These are phyloP conservation scores for Prunus mira DNA, from an alignment of 306 rosid genomes.

Conservation along the genomic window DNA sequence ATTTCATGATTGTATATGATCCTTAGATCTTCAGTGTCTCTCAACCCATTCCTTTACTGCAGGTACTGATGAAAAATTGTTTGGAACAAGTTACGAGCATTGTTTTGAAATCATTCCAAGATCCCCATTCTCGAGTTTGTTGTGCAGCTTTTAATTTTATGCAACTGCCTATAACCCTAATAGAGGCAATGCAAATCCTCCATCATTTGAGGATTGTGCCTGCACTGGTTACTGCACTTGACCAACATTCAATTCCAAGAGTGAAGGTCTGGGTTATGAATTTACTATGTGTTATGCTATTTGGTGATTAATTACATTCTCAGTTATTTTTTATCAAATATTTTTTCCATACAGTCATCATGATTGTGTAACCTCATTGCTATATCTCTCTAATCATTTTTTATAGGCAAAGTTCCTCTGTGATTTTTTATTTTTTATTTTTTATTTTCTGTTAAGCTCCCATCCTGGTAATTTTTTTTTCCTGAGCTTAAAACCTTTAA, in stretches of 20 bases:
- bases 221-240: conserved; percentile 4
- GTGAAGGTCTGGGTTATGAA: neutral
- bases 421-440: too few species aligned
- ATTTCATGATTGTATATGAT: neutral
- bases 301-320: neutral
- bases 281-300: neutral
- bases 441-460: neutral
- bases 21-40: neutral
- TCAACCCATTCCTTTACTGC: neutral
- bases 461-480: too few species aligned
- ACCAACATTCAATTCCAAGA: neutral
- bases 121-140: conserved; percentile 17
- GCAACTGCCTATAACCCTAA: conserved; percentile 5
- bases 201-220: conserved; percentile 4
- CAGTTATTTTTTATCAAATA: neutral
- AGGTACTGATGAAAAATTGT: conserved; percentile 13
- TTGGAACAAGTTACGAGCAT: conserved; percentile 2
- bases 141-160: conserved; percentile 17
- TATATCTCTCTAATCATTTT: neutral
- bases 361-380: neutral
- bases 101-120: conserved; percentile 6
- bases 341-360: neutral
- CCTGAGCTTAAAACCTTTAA: too few species aligned
- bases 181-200: conserved; percentile 15
- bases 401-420: neutral